phyloP scores from a whole-genome alignment of 2,329 filamentous ascomycete species.

The Colletotrichum orbiculare region DNA sequence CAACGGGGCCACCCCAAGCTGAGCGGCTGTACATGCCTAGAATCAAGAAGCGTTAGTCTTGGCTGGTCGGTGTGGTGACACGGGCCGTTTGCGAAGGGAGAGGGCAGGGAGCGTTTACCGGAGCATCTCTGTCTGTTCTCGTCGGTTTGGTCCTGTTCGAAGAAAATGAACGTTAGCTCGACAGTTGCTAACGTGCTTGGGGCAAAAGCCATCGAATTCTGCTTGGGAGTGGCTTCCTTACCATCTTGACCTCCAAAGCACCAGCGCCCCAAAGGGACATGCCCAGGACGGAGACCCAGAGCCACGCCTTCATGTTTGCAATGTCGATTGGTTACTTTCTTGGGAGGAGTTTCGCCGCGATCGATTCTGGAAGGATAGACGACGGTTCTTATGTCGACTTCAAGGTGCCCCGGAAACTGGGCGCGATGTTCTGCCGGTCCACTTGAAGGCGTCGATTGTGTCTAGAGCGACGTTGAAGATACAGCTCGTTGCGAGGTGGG shows the following conservation, averaged over 20 bases:
- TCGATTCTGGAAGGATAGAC: too few species aligned
- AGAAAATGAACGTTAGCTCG: background rate
- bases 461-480: slow-evolving; percentile 19
- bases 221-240: slow-evolving; percentile 46
- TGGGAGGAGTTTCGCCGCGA: background rate
- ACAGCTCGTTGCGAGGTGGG: background rate
- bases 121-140: slow-evolving; percentile 84
- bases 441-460: background rate
- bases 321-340: background rate
- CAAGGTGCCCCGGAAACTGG: too few species aligned
- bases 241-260: slow-evolving; percentile 69
- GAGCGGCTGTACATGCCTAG: slow-evolving; percentile 92
- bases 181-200: background rate
- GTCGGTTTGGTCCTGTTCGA: slow-evolving; percentile 75
- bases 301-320: slow-evolving; percentile 65
- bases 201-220: background rate
- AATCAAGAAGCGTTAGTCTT: slow-evolving; percentile 36
- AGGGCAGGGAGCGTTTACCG: slow-evolving; percentile 49
- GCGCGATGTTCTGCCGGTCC: too few species aligned
- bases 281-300: slow-evolving; percentile 62
- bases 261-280: slow-evolving; percentile 64
- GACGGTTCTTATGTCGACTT: too few species aligned
- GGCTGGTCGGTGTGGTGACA: background rate
- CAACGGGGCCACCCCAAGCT: slow-evolving; percentile 86
- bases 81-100: too few species aligned